Percentiles rank a stretch among this genome's conserved stretches.
These are phyloP conservation scores for Simmondsia chinensis DNA, from an alignment of 148 eudicot species.

Conservation along the genomic window DNA sequence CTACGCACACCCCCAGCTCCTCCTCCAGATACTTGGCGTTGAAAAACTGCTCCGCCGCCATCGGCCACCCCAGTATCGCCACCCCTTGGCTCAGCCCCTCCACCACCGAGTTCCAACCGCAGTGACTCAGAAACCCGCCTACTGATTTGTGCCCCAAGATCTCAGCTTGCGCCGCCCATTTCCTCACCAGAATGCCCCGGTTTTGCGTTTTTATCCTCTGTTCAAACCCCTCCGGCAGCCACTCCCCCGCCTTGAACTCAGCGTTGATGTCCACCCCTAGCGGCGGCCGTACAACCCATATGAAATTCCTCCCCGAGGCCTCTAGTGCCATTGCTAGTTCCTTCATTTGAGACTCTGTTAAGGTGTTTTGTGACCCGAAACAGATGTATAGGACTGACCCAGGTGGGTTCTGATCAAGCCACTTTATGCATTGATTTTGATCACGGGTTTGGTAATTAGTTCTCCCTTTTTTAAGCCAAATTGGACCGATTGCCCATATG, in stretches of 20 bases:
- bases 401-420: constrained; percentile 32
- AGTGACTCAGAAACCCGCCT: constrained; percentile 40
- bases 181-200: constrained; percentile 25
- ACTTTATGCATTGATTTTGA: constrained; percentile 16
- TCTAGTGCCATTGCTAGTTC: constrained; percentile 41
- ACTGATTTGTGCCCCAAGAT: constrained; percentile 35
- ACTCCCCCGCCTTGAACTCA: constrained; percentile 22
- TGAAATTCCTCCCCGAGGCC: constrained; percentile 20
- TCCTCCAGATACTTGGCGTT: constrained; percentile 42
- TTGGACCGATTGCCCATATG: constrained; percentile 46
- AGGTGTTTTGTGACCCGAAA: constrained; percentile 45
- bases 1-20: constrained; percentile 40
- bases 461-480: constrained; percentile 6
- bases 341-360: constrained; percentile 42
- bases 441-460: constrained; percentile 4
- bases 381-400: constrained; percentile 43
- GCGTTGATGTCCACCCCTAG: constrained; percentile 26
- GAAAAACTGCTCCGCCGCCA: constrained; percentile 53
- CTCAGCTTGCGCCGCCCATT: constrained; percentile 58
- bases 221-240: constrained; percentile 40
- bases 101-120: constrained; percentile 62
- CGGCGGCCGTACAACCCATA: constrained; percentile 73
- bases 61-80: constrained; percentile 52
- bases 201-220: constrained; percentile 9
- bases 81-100: constrained; percentile 41